Percentiles rank a stretch among this genome's conserved stretches.
Evolutionary conservation across 73 alveolate species (phyloP).

Genomic region (Effrenium voratum): DNA sequence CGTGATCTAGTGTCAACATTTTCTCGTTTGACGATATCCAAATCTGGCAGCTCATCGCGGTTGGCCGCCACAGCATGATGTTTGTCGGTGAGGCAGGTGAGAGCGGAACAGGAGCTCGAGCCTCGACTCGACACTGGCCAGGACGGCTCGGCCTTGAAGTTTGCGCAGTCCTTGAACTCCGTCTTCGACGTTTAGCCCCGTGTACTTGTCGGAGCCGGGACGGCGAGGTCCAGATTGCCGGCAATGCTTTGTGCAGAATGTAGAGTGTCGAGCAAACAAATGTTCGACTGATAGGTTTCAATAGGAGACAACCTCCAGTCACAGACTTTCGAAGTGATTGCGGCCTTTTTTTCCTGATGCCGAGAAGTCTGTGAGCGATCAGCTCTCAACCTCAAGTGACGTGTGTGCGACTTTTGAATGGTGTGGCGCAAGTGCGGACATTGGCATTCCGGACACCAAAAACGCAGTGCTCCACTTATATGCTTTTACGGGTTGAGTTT

Average conservation of each 20-base stretch:
- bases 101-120: background rate
- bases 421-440: background rate
- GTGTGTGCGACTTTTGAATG: background rate
- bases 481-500: no score
- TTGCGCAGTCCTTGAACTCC: conserved; percentile 77
- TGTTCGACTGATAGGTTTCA: conserved; percentile 50
- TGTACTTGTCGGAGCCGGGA: no score
- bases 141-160: conserved; percentile 78
- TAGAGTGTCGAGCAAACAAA: background rate
- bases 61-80: conserved; percentile 92
- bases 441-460: no score
- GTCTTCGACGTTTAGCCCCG: conserved; percentile 79
- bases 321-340: no score
- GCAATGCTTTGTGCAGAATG: background rate
- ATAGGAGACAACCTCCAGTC: conserved; percentile 58
- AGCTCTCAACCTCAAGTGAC: no score
- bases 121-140: background rate
- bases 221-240: background rate
- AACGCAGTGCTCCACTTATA: no score
- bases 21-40: no score
- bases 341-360: no score
- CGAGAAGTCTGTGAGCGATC: no score
- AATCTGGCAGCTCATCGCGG: conserved; percentile 90
- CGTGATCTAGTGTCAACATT: no score
- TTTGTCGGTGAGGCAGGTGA: conserved; percentile 57